Conservation (phyloP, 2,329 filamentous ascomycete species). For the Dactylellina parvicollis region DNA sequence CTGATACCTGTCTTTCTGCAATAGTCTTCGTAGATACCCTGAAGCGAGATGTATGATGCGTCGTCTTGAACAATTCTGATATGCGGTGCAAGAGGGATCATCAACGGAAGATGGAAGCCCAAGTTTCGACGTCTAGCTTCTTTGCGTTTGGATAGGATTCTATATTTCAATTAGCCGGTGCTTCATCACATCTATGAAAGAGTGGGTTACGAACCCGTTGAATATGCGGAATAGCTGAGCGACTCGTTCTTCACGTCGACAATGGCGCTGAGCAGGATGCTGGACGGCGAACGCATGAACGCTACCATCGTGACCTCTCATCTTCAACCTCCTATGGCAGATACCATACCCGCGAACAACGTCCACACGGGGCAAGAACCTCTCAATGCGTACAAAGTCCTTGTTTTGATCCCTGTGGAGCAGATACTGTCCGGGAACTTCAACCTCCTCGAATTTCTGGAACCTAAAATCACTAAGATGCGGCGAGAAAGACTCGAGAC, state of each 20-base stretch:
- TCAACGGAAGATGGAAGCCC: constrained; percentile 93
- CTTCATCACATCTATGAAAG: background rate
- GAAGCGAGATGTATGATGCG: constrained; percentile 89
- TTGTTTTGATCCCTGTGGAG: constrained; percentile 96
- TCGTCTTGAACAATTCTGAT: constrained; percentile 97
- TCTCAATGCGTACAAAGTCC: constrained; percentile 96
- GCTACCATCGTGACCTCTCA: constrained; percentile 96
- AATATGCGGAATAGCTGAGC: constrained; percentile 96
- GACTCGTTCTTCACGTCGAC: constrained; percentile 91
- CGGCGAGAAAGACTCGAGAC: constrained; percentile 85
- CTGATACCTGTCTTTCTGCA: constrained; percentile 85
- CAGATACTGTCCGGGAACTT: constrained; percentile 91
- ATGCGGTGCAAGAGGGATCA: constrained; percentile 93
- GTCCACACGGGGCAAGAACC: constrained; percentile 94
- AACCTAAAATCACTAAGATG: constrained; percentile 96
- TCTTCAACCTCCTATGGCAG: constrained; percentile 91
- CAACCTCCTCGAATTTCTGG: constrained; percentile 97
- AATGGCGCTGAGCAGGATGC: constrained; percentile 91
- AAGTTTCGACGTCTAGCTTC: constrained; percentile 92
- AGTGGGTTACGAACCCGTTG: constrained; percentile 71
- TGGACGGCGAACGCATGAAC: constrained; percentile 97
- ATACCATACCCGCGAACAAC: constrained; percentile 88
- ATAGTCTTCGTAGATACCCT: constrained; percentile 95
- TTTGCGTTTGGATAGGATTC: constrained; percentile 83
- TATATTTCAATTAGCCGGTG: constrained; percentile 19